Conservation (phyloP, 2,329 filamentous ascomycete genomes). For the Monilinia polystroma region DNA sequence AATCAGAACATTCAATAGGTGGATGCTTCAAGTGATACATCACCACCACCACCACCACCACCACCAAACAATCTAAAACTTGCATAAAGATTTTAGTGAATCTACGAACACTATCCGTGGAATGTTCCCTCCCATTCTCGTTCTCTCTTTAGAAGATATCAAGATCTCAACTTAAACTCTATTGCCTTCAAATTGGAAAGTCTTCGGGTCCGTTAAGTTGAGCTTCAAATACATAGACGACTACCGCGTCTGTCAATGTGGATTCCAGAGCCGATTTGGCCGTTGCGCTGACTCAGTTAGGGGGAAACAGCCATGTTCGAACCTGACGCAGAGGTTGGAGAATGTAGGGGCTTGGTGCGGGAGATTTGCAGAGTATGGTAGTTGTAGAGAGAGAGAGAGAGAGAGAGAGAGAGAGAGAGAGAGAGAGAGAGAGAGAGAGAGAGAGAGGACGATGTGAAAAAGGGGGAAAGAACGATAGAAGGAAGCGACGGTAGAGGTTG, state of each 20-base stretch:
- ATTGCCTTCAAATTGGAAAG: not conserved
- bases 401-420: not conserved
- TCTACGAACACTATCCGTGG: too few species aligned
- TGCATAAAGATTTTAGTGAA: too few species aligned
- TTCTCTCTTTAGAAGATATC: too few species aligned
- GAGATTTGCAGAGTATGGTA: not conserved
- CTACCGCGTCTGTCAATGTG: not conserved
- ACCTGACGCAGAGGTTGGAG: not conserved
- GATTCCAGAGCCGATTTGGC: not conserved
- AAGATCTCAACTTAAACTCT: too few species aligned
- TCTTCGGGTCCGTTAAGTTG: too few species aligned
- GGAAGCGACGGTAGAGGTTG: too few species aligned
- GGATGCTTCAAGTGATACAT: too few species aligned
- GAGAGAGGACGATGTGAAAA: too few species aligned
- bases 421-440: not conserved
- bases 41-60: too few species aligned
- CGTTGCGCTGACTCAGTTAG: not conserved
- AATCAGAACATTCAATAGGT: too few species aligned
- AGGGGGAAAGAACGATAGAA: not conserved
- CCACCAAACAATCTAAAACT: too few species aligned
- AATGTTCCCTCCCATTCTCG: too few species aligned
- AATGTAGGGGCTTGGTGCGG: not conserved
- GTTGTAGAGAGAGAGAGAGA: not conserved
- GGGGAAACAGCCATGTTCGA: not conserved
- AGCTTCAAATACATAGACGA: not conserved